Evolutionary conservation across 228 moss, liverwort and hornwort species (phyloP).

Genomic region (Sphagnum magellanicum): DNA sequence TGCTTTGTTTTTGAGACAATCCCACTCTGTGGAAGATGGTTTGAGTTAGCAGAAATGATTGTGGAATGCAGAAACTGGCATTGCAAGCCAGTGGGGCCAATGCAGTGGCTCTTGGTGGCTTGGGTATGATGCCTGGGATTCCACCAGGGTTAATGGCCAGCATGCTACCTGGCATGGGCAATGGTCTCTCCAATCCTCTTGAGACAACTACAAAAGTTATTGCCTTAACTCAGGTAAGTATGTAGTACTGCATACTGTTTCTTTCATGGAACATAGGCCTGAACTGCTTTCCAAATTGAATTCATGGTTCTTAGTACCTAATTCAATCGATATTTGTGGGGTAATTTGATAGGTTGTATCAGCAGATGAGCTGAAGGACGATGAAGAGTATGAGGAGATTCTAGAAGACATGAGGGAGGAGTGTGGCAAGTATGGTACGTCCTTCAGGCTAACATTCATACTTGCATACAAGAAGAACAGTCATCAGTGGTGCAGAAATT

Average conservation of each 20-base stretch:
- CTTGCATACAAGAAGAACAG: too few species aligned
- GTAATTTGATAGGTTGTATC: constrained; percentile 50
- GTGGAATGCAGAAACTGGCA: constrained; percentile 63
- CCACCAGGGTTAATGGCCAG: constrained; percentile 58
- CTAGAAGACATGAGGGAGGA: constrained; percentile 91
- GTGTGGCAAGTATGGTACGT: constrained; percentile 86
- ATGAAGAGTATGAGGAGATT: constrained; percentile 81
- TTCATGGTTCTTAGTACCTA: too few species aligned
- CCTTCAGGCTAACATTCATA: too few species aligned
- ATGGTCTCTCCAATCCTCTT: constrained; percentile 20
- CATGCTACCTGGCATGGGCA: constrained; percentile 43
- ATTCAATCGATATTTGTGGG: neutral
- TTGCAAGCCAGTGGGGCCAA: constrained; percentile 78
- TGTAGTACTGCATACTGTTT: too few species aligned
- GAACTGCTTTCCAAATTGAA: too few species aligned
- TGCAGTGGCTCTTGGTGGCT: constrained; percentile 72
- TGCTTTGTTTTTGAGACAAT: neutral
- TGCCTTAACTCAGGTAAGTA: constrained; percentile 59
- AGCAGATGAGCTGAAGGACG: constrained; percentile 67
- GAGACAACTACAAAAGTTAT: constrained; percentile 67
- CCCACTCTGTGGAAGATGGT: neutral
- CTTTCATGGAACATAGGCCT: too few species aligned
- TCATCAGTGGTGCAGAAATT: too few species aligned
- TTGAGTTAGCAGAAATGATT: neutral
- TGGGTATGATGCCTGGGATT: constrained; percentile 59